A percentile compares a stretch with the other conserved stretches of the same genome.
Evolutionary conservation across 345 rosid genomes (phyloP).

Genomic region (Sapria himalayana): DNA sequence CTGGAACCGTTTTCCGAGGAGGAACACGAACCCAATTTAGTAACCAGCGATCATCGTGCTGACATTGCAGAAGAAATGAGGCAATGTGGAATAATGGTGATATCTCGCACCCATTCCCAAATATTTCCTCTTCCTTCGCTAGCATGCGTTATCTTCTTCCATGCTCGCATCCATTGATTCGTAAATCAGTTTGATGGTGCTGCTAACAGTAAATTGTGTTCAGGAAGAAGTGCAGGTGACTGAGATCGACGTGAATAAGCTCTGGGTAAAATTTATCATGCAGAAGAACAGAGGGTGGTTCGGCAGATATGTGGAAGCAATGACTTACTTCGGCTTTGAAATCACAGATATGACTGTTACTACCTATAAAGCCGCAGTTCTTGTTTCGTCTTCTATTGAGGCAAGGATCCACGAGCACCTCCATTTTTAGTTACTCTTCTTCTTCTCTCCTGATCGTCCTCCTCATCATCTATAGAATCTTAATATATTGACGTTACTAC

Average conservation of each 20-base stretch:
- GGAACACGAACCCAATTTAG: conserved; percentile 12
- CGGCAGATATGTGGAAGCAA: conserved; percentile 35
- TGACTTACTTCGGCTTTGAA: conserved; percentile 31
- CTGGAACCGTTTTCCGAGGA: conserved; percentile 20
- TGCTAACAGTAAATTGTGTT: neutral
- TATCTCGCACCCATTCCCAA: neutral
- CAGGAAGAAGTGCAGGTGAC: conserved; percentile 50
- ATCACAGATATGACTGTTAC: conserved; percentile 35
- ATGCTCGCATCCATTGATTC: neutral
- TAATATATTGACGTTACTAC: neutral
- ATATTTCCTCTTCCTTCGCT: neutral
- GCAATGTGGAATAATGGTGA: conserved; percentile 32
- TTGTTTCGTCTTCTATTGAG: conserved; percentile 35
- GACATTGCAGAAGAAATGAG: conserved; percentile 24
- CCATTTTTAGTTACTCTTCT: neutral
- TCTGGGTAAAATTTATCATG: conserved; percentile 45
- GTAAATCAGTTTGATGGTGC: neutral
- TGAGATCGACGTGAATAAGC: conserved; percentile 25
- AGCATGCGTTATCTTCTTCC: neutral
- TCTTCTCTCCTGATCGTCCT: neutral
- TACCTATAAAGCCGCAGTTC: conserved; percentile 29
- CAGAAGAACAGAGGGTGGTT: conserved; percentile 40
- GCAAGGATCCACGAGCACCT: conserved; percentile 8
- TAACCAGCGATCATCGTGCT: conserved; percentile 6
- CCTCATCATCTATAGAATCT: neutral